Evolutionary conservation across 805 yeast species (phyloP), one percentile per base, ranked within the genome.

Genomic region (Grigorovia humatica): DNA sequence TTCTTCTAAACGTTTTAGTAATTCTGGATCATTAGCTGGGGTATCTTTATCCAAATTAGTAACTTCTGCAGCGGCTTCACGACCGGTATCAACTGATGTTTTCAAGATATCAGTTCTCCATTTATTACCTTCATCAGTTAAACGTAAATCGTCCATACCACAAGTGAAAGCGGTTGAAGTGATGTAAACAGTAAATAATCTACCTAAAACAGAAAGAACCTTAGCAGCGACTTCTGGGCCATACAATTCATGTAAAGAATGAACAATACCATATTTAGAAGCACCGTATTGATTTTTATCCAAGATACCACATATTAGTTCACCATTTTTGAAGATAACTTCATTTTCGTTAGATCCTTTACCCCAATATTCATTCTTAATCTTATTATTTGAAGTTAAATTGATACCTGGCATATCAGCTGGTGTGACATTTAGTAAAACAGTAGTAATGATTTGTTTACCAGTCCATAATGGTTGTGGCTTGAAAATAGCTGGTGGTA

Each of bases 201-300:
- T 79, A 57, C 99, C 98, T 55, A 93, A 76, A n/a, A 91, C 95
- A 48, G 95, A 85, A 48, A 93, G 74, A 6, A 93, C 78, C 64
- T 86, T 84, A 54, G 97, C 96, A 19, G 98, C 96, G 61, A 83
- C 79, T 48, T 78, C 80, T 11, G 96, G 83, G 13, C 99, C 99
- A 68, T 91, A 93, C 18, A 93, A 85, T 72, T 93, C 99, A 65
- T 90, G 96, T 57, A 93, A 75, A 11, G 99, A 88, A 69, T 93
- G 99, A 43, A 93, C 96, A 55, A 93, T 75, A 78, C 99, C 99
- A 66, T 85, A 90, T 65, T 90, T 89, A 44, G 97, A 82, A 30
- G 99, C 95, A 74, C 99, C 99, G 69, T 93, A 95, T 72, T 93
- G 99, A 30, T 97, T 89, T 71, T 93, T 93, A 73, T 93, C 99